Evolutionary conservation across 129 eudicot genomes (phyloP), one percentile per base, ranked within the genome.

Genomic region (Glebionis coronaria): DNA sequence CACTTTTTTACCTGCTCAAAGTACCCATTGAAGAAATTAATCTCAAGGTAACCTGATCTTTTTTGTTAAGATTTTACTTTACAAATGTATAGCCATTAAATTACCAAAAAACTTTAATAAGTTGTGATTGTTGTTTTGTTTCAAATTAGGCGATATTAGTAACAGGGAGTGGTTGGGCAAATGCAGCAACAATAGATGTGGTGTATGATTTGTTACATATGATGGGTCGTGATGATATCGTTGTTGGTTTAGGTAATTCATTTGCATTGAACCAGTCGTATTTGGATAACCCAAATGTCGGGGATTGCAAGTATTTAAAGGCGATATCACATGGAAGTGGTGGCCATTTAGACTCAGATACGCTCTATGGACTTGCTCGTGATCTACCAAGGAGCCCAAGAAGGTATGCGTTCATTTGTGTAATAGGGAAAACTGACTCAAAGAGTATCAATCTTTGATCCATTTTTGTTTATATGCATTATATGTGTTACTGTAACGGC

Each of bases 161-260:
- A 54, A 86, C 73, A 19, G 84, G 96, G 50, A 86, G 80, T 40
- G 98, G 98, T 13, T 92, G 98, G 98, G 98, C 98, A 14, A 86
- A 81, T 63, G 88, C 92, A 28, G 98, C 90, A 57, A 86, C 98
- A 20, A 82, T 92, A 42, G 98, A 92, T 59, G 71, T 86, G 19
- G 84, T 92, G 19, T 92, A 92, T 57, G 98, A 92, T 75, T 61
- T 92, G 70, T 76, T 92, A 73, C 98, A 92, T 68, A 92, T 88
- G 98, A 92, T 92, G 98, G 98, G 98, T 9, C 96, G 98, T 9
- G 98, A 88, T 71, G 96, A 92, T 74, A 84, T 92, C 44, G 81
- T 81, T 6, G 96, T 92, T 28, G 98, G 96, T 42, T 71, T 92
- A 55, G 96, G 98, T 70, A 86, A 79, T 25, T 61, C 86, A 5